A percentile compares a stretch with the other conserved stretches of the same genome.
Evolutionary conservation across 768 basidiomycete species (phyloP).

Genomic region (Lactifluus pinguis): DNA sequence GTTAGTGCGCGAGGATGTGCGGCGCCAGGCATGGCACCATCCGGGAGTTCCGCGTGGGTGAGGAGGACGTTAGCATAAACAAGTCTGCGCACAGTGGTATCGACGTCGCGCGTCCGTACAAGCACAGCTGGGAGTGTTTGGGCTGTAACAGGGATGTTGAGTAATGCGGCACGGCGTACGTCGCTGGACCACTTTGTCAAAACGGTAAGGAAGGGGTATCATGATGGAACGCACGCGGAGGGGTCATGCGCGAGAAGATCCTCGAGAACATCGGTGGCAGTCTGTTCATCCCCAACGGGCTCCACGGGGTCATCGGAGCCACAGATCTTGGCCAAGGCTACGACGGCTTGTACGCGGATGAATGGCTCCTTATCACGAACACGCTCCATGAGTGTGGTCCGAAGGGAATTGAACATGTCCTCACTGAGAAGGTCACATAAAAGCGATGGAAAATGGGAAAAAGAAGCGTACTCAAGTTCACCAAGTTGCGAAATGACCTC

Average conservation of each 20-base stretch:
- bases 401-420: constrained; percentile 58
- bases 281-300: constrained; percentile 40
- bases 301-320: constrained; percentile 58
- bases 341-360: constrained; percentile 72
- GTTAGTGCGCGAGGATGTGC: constrained; percentile 60
- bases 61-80: constrained; percentile 57
- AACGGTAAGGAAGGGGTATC: background rate
- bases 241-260: constrained; percentile 64
- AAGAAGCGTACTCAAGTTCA: constrained; percentile 66
- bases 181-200: constrained; percentile 43
- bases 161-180: constrained; percentile 71
- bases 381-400: constrained; percentile 57
- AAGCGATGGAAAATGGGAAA: background rate
- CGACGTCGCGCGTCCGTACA: constrained; percentile 70
- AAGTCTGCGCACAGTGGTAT: constrained; percentile 61
- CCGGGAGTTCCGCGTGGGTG: constrained; percentile 25
- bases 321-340: constrained; percentile 70
- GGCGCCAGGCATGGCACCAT: constrained; percentile 28
- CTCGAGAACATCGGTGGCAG: constrained; percentile 51
- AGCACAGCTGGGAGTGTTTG: constrained; percentile 59
- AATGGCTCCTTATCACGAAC: constrained; percentile 68
- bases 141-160: constrained; percentile 54
- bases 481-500: constrained; percentile 76
- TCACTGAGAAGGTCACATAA: constrained; percentile 40
- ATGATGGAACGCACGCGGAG: constrained; percentile 48